Evolutionary conservation across 805 yeast genomes (phyloP).

Genomic region (Candida ovalis): DNA sequence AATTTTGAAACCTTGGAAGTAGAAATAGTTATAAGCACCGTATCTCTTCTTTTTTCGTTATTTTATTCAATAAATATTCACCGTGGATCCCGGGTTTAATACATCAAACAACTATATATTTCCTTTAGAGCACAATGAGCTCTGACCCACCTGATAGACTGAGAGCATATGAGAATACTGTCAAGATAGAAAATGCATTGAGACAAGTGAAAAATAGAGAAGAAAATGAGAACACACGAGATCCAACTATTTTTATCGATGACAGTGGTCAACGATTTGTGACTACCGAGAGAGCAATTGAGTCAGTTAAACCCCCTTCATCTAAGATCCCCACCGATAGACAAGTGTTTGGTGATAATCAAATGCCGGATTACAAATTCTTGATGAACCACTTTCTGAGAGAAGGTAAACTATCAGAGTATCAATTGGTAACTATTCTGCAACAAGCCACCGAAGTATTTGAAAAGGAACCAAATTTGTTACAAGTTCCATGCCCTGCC

Average conservation of each 20-base stretch:
- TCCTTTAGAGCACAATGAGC: neutral
- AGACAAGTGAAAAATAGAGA: constrained; percentile 51
- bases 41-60: no score
- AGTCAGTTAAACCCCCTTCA: constrained; percentile 64
- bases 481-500: constrained; percentile 83
- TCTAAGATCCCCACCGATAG: constrained; percentile 59
- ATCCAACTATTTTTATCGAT: constrained; percentile 41
- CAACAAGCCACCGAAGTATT: constrained; percentile 59
- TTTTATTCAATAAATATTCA: no score
- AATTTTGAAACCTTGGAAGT: no score
- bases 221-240: constrained; percentile 1
- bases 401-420: constrained; percentile 76
- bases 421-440: constrained; percentile 67
- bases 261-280: constrained; percentile 55
- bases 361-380: constrained; percentile 69
- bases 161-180: constrained; percentile 40
- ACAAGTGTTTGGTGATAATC: constrained; percentile 58
- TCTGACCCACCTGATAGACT: neutral
- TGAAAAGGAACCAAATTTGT: constrained; percentile 69
- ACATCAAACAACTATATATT: no score
- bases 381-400: constrained; percentile 67
- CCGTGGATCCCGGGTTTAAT: no score
- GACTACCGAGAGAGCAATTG: constrained; percentile 57
- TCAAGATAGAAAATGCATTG: constrained; percentile 63
- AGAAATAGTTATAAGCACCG: no score